Percentiles rank a stretch among this genome's conserved stretches.
These are phyloP conservation scores for Neopestalotiopsis rosae DNA, from an alignment of 2,329 filamentous ascomycete species.

Conservation along the genomic window DNA sequence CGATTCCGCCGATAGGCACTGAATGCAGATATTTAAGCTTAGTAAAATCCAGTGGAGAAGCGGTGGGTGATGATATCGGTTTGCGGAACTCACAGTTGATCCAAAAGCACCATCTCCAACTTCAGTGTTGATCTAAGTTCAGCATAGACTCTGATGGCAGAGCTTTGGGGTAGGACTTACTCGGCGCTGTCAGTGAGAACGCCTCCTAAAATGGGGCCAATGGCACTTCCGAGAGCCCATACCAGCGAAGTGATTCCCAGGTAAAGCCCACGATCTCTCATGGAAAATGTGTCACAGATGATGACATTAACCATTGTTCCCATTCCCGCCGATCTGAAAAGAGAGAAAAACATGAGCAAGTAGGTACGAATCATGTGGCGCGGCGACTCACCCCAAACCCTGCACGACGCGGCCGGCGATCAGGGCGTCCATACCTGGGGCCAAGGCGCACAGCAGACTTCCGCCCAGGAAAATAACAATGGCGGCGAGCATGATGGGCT, in stretches of 20 bases:
- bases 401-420: slow-evolving; percentile 55
- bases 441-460: slow-evolving; percentile 53
- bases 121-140: no score
- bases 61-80: neutral
- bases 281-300: slow-evolving; percentile 59
- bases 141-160: no score
- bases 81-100: slow-evolving; percentile 50
- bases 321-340: slow-evolving; percentile 59
- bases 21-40: neutral
- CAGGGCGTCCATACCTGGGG: slow-evolving; percentile 50
- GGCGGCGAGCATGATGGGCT: slow-evolving; percentile 54
- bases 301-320: slow-evolving; percentile 58
- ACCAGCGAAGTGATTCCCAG: slow-evolving; percentile 70
- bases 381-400: no score
- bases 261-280: slow-evolving; percentile 51
- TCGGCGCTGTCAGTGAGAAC: slow-evolving; percentile 56
- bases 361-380: no score
- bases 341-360: no score
- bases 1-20: slow-evolving; percentile 57
- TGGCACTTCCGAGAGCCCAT: slow-evolving; percentile 68
- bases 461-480: slow-evolving; percentile 57
- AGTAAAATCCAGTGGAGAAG: no score
- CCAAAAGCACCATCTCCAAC: slow-evolving; percentile 63
- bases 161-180: no score
- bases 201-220: slow-evolving; percentile 72